Evolutionary conservation across 225 moss, liverwort and hornwort genomes (phyloP).

Genomic region (Climacium dendroides): DNA sequence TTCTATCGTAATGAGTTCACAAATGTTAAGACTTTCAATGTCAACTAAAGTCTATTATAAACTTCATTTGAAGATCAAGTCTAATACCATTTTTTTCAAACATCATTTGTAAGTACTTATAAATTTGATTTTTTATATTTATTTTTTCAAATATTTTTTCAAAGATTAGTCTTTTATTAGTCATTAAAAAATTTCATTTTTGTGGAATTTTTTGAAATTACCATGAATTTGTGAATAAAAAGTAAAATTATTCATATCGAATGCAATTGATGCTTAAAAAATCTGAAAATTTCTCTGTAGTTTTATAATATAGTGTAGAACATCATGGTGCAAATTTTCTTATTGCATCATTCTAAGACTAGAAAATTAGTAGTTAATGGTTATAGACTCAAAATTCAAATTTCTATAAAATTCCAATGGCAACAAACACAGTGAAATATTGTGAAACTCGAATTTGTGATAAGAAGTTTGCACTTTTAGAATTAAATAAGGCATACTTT

Average conservation of each 20-base stretch:
- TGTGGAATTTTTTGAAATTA: rapidly evolving
- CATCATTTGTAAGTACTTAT: not conserved
- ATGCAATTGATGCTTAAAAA: not conserved
- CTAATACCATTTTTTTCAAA: not conserved
- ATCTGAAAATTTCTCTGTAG: rapidly evolving
- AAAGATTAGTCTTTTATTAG: not conserved
- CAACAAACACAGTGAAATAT: not conserved
- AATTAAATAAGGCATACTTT: not conserved
- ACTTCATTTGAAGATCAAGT: no score
- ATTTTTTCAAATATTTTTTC: no score
- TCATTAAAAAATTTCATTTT: not conserved
- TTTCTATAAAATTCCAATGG: not conserved
- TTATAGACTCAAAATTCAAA: not conserved
- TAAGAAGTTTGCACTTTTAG: rapidly evolving
- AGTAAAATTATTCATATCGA: not conserved
- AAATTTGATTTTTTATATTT: not conserved
- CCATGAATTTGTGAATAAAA: not conserved
- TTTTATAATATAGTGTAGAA: not conserved
- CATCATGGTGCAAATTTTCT: not conserved
- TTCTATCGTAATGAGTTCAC: rapidly evolving
- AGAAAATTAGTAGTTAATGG: not conserved
- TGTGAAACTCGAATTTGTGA: rapidly evolving
- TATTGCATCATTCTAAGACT: rapidly evolving
- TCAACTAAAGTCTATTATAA: no score
- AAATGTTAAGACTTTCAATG: not conserved